Percentiles rank a stretch among this genome's conserved stretches.
Conservation (phyloP, 2,329 filamentous ascomycete genomes). For the Diaporthe sp. region DNA sequence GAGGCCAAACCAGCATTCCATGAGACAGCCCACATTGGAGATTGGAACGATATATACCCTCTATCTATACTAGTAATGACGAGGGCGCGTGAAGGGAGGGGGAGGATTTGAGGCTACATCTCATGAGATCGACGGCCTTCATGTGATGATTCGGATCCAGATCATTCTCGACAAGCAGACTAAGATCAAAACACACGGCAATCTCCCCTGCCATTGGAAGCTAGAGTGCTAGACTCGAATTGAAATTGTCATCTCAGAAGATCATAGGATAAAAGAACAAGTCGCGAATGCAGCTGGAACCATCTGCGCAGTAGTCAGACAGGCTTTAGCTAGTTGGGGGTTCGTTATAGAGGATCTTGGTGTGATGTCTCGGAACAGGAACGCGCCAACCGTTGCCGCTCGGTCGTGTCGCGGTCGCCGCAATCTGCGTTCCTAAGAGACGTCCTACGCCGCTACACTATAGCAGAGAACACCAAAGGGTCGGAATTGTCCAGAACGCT, state of each 20-base stretch:
- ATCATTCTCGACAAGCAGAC: background rate
- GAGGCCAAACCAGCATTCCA: background rate
- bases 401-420: background rate
- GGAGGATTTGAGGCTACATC: background rate
- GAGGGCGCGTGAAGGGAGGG: background rate
- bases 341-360: background rate
- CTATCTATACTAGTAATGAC: background rate
- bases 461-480: no score
- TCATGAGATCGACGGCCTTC: background rate
- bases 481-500: no score
- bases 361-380: constrained; percentile 12
- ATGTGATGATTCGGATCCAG: background rate
- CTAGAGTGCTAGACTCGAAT: background rate
- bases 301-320: constrained; percentile 15
- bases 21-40: background rate
- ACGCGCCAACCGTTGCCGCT: background rate
- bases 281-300: constrained; percentile 1
- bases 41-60: background rate
- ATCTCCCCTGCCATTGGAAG: background rate
- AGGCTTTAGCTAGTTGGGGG: constrained; percentile 18
- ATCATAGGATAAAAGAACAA: background rate
- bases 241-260: background rate
- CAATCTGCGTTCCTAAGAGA: background rate
- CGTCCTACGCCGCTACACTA: no score
- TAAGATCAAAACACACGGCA: background rate